phyloP scores from a whole-genome alignment of 2,329 filamentous ascomycete genomes.

The Penicillium polonicum region DNA sequence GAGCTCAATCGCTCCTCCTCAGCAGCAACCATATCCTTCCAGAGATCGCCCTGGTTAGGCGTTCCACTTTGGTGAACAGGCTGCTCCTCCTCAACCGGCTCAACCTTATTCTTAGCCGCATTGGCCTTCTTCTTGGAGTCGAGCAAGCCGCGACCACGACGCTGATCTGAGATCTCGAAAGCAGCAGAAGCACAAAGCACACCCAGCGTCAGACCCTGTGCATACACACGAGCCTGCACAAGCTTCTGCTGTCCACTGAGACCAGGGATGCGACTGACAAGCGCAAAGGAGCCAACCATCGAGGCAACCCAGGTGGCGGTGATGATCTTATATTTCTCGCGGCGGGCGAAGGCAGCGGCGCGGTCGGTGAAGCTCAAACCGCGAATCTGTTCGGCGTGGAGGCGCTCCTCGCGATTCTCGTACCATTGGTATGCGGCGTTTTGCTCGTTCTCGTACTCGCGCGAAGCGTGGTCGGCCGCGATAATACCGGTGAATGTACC shows the following conservation, averaged over 20 bases:
- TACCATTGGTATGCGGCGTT: conserved; percentile 68
- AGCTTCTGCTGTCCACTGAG: conserved; percentile 78
- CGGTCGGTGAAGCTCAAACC: conserved; percentile 60
- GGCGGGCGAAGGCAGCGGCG: conserved; percentile 69
- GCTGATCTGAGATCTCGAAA: conserved; percentile 78
- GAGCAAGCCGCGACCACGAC: conserved; percentile 58
- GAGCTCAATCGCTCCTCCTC: conserved; percentile 48
- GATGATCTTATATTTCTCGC: conserved; percentile 85
- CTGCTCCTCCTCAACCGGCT: conserved; percentile 71
- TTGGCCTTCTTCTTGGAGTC: conserved; percentile 72
- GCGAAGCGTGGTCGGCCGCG: conserved; percentile 72
- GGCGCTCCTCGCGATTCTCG: conserved; percentile 59
- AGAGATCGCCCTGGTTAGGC: conserved; percentile 77
- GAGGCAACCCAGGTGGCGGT: conserved; percentile 76
- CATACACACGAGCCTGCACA: conserved; percentile 92
- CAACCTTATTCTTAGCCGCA: conserved; percentile 73
- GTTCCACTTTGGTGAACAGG: conserved; percentile 71
- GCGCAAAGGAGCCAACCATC: conserved; percentile 70
- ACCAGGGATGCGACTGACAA: conserved; percentile 76
- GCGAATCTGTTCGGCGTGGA: conserved; percentile 53
- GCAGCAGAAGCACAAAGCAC: conserved; percentile 79
- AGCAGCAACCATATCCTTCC: conserved; percentile 62
- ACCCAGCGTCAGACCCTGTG: conserved; percentile 81
- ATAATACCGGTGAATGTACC: conserved; percentile 87
- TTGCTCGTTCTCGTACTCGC: conserved; percentile 66